These are phyloP conservation scores for Phoenix dactylifera DNA, from an alignment of 176 grass and related monocot species.

Conservation along the genomic window DNA sequence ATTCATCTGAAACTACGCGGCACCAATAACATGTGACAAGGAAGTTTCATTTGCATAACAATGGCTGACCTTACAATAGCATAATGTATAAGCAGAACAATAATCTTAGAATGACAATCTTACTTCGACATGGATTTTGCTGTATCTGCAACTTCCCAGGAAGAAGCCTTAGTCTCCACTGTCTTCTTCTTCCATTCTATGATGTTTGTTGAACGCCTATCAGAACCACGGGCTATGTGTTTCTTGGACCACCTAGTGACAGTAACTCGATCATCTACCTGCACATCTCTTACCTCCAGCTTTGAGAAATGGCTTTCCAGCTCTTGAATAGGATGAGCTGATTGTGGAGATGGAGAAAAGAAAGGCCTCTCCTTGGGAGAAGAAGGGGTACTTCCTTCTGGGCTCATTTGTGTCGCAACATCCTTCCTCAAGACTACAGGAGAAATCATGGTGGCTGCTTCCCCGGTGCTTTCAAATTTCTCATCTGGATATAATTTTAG, in stretches of 20 bases:
- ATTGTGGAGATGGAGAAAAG: conserved; percentile 46
- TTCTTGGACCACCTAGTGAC: conserved; percentile 91
- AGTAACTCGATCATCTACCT: conserved; percentile 94
- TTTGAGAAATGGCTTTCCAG: conserved; percentile 40
- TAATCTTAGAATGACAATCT: conserved; percentile 30
- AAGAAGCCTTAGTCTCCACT: conserved; percentile 34
- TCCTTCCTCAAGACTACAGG: conserved; percentile 64
- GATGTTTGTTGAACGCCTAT: conserved; percentile 68
- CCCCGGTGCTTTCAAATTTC: conserved; percentile 29
- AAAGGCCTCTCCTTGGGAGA: conserved; percentile 54
- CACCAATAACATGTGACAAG: no score
- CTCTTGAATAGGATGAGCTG: conserved; percentile 44
- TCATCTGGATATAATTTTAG: conserved; percentile 44
- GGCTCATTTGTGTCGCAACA: conserved; percentile 92
- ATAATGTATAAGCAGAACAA: not conserved
- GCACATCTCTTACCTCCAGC: conserved; percentile 84
- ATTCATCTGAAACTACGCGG: no score
- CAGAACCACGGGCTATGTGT: conserved; percentile 56
- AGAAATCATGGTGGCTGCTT: conserved; percentile 42
- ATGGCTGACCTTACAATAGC: not conserved
- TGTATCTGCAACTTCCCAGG: conserved; percentile 82
- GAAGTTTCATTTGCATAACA: not conserved
- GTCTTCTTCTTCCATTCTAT: conserved; percentile 74
- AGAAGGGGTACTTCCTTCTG: conserved; percentile 55
- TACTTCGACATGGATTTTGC: conserved; percentile 70